These are phyloP conservation scores for Linnemannia hyalina DNA, from an alignment of 192 early-diverging fungal species.

Conservation along the genomic window DNA sequence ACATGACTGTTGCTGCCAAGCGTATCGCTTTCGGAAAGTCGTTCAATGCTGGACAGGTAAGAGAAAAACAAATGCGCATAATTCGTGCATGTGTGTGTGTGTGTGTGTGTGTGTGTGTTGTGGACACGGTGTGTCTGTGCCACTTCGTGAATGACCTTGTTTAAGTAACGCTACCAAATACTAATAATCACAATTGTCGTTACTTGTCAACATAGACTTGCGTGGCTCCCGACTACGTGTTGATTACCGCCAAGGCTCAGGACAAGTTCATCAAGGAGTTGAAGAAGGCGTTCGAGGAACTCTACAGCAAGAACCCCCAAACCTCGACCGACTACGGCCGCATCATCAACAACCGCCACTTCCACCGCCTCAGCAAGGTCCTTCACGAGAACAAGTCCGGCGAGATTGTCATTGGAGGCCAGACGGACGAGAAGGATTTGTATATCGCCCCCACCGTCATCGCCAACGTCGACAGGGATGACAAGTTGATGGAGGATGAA, in stretches of 20 bases:
- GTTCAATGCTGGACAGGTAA: constrained; percentile 88
- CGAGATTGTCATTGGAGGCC: constrained; percentile 72
- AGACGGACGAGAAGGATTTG: constrained; percentile 68
- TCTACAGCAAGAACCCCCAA: constrained; percentile 66
- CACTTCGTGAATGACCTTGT: neutral
- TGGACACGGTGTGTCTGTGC: neutral
- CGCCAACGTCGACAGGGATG: constrained; percentile 73
- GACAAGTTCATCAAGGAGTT: constrained; percentile 71
- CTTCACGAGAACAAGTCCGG: constrained; percentile 65
- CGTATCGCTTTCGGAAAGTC: constrained; percentile 91
- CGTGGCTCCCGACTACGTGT: constrained; percentile 88
- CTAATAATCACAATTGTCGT: neutral
- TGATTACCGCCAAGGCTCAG: constrained; percentile 73
- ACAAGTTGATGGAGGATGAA: constrained; percentile 87
- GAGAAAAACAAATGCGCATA: neutral
- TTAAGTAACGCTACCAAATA: neutral
- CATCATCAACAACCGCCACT: constrained; percentile 81
- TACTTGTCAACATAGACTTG: constrained; percentile 70
- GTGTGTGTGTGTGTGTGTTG: no score
- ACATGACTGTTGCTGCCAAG: constrained; percentile 75
- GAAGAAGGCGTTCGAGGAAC: constrained; percentile 52
- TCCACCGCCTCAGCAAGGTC: constrained; percentile 71
- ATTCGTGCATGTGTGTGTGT: no score
- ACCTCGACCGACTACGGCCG: constrained; percentile 71
- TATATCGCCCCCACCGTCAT: constrained; percentile 90